Evolutionary conservation across 768 basidiomycete genomes (phyloP).

Genomic region (Russula compacta): DNA sequence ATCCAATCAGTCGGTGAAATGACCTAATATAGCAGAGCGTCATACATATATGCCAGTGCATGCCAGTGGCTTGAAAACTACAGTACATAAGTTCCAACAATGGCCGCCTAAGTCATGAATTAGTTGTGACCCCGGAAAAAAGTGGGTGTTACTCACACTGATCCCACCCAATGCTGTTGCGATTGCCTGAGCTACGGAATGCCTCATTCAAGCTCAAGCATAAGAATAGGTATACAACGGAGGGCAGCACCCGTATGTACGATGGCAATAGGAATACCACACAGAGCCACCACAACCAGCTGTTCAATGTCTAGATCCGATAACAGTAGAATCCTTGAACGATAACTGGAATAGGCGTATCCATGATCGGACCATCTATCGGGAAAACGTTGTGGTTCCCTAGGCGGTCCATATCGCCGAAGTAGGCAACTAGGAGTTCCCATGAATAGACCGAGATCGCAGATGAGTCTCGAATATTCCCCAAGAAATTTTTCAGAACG

Average conservation of each 20-base stretch:
- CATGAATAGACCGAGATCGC: not conserved
- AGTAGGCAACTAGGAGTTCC: not conserved
- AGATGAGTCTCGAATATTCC: not conserved
- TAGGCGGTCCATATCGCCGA: not conserved
- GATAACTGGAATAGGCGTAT: not conserved
- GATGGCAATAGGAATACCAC: not conserved
- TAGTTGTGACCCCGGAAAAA: not conserved
- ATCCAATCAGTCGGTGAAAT: not conserved
- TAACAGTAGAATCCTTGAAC: not conserved
- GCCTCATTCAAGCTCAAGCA: not conserved
- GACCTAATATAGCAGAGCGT: not conserved
- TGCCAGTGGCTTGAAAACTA: not conserved
- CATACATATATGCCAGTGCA: constrained; percentile 5
- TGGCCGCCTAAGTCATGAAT: not conserved
- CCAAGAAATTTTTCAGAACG: not conserved
- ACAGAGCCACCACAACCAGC: not conserved
- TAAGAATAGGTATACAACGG: too few relatives aligned
- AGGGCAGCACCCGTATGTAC: too few relatives aligned
- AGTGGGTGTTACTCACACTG: not conserved
- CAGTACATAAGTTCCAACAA: not conserved
- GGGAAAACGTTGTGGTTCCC: not conserved
- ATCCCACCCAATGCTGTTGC: constrained; percentile 9
- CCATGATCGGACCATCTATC: not conserved
- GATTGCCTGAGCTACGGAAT: not conserved
- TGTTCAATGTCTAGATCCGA: constrained; percentile 4